phyloP scores from a whole-genome alignment of 345 rosid genomes.

The Pelargonium nanum region DNA sequence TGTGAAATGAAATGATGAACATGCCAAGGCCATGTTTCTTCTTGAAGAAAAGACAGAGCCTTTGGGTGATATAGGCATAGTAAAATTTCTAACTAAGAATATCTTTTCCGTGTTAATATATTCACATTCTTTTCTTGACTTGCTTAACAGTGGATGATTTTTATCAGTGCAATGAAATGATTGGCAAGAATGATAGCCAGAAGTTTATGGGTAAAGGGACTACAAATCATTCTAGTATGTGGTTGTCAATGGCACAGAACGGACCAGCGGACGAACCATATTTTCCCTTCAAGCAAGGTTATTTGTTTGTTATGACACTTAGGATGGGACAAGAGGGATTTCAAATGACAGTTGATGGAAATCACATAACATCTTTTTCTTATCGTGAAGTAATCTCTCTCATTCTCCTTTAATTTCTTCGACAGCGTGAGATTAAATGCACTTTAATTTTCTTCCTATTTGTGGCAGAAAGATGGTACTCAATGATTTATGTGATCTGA shows the following conservation, averaged over 20 bases:
- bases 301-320: constrained; percentile 77
- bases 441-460: constrained; percentile 7
- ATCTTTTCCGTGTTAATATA: neutral
- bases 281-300: constrained; percentile 84
- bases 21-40: too few species aligned
- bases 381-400: constrained; percentile 65
- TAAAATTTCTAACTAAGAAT: neutral
- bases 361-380: constrained; percentile 88
- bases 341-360: constrained; percentile 93
- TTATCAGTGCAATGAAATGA: constrained; percentile 77
- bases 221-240: constrained; percentile 28
- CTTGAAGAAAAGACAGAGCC: too few species aligned
- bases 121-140: neutral
- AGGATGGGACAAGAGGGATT: constrained; percentile 85
- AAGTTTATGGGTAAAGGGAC: constrained; percentile 18
- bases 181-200: constrained; percentile 52
- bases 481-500: too few species aligned
- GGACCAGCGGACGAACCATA: constrained; percentile 37
- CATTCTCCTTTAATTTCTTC: constrained; percentile 7
- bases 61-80: too few species aligned
- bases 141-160: constrained; percentile 58
- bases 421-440: neutral
- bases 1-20: too few species aligned
- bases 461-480: too few species aligned
- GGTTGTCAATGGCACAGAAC: constrained; percentile 20